Conservation (phyloP, 2,329 filamentous ascomycete genomes). For the Mycogone perniciosa region DNA sequence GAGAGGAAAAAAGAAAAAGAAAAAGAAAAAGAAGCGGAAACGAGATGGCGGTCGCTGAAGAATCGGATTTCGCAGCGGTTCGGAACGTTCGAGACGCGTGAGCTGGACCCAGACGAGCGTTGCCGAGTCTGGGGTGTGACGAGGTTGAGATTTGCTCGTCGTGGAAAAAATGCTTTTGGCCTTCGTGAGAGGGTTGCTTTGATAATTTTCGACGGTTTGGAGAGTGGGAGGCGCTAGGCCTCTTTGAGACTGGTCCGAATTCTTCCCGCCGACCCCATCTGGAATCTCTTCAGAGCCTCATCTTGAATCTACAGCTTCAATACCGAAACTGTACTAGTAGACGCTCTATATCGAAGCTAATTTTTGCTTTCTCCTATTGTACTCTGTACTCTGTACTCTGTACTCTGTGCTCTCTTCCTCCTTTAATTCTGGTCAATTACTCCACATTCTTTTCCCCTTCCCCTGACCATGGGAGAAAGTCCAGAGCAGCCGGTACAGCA, state of each 20-base stretch:
- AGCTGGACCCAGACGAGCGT: constrained; percentile 32
- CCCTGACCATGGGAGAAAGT: not conserved
- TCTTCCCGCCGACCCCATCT: not conserved
- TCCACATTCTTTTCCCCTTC: no score
- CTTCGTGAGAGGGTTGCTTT: constrained; percentile 37
- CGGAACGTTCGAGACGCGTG: constrained; percentile 15
- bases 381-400: no score
- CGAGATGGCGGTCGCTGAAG: constrained; percentile 3
- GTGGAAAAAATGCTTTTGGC: constrained; percentile 32
- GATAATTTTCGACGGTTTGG: constrained; percentile 35
- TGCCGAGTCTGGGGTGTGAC: constrained; percentile 36
- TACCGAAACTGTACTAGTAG: no score
- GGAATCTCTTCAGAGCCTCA: no score
- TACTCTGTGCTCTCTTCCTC: no score
- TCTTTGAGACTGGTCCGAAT: constrained; percentile 15
- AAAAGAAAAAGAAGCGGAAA: not conserved
- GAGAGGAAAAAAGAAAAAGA: constrained; percentile 11
- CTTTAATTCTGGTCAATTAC: no score
- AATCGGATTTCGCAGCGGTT: constrained; percentile 13
- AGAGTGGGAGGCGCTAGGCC: constrained; percentile 37
- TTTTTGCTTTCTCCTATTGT: no score
- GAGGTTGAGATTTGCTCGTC: constrained; percentile 38
- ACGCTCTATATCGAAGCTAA: no score
- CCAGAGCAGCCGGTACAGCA: constrained; percentile 9
- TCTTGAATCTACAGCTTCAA: no score